A percentile compares a stretch with the other conserved stretches of the same genome.
Evolutionary conservation across 1,139 yeast genomes (phyloP).

Genomic region (Zygoascus sp.): DNA sequence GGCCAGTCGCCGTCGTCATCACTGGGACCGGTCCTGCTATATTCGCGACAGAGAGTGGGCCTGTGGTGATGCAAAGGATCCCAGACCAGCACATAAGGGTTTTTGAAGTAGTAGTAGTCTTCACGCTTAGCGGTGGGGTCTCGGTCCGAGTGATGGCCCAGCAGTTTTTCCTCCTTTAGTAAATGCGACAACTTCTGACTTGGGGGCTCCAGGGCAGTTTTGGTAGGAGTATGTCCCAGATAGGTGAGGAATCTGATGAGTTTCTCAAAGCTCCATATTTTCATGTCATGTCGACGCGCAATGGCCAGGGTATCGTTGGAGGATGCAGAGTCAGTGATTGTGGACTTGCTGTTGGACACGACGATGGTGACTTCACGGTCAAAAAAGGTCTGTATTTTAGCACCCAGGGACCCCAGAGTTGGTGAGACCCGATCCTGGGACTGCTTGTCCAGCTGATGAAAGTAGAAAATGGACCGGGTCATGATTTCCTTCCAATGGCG

Average conservation of each 20-base stretch:
- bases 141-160: conserved; percentile 75
- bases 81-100: conserved; percentile 72
- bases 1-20: conserved; percentile 51
- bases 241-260: conserved; percentile 74
- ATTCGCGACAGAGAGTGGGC: conserved; percentile 81
- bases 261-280: conserved; percentile 87
- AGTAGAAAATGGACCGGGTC: conserved; percentile 69
- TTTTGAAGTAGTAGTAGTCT: conserved; percentile 75
- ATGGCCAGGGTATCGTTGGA: conserved; percentile 62
- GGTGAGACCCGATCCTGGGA: conserved; percentile 48
- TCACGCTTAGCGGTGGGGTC: conserved; percentile 83
- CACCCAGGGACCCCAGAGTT: conserved; percentile 33
- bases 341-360: conserved; percentile 49
- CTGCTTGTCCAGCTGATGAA: conserved; percentile 62
- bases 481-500: conserved; percentile 74
- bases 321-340: conserved; percentile 40
- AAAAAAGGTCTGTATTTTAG: conserved; percentile 62
- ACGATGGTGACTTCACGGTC: conserved; percentile 78
- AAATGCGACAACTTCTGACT: conserved; percentile 49
- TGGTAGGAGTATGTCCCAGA: conserved; percentile 40
- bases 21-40: conserved; percentile 46
- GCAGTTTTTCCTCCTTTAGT: conserved; percentile 75
- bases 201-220: conserved; percentile 16
- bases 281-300: conserved; percentile 58
- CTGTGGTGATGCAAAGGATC: conserved; percentile 76